Evolutionary conservation across 1,139 yeast genomes (phyloP), one percentile per base, ranked within the genome.

Genomic region (Kurtzmaniella quercitrusa): DNA sequence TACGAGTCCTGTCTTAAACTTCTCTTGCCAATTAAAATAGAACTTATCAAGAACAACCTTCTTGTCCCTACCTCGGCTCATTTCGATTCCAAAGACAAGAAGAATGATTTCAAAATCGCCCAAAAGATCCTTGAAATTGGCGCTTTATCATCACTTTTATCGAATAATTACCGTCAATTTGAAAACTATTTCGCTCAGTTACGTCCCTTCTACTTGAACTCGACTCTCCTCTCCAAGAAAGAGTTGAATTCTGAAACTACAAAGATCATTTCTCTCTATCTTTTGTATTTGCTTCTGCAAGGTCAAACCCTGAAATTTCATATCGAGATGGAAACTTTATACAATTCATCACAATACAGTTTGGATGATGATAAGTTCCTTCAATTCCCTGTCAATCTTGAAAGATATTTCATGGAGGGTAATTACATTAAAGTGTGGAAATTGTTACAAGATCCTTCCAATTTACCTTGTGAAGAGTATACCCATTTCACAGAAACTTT

Each of bases 401-500:
- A 93, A 63, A 85, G 89, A 54, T 88, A 95, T 82, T 78, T 93
- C 53, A 90, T 93, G 87, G 98, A 93, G 63, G 98, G 98, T 39
- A 86, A 93, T 51, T 93, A 91, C 64, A 94, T 89, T 62, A 88
- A 88, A 66, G 93, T 93, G 44, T 87, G 95, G 87, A 84, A 82
- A 54, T 77, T 88, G 44, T 78, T 84, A 68, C 71, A 78, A 57
- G 75, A 76, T 43, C 81, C 81, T 15, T 63, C 73, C 15, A 58
- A 59, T 47, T 63, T 72, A 51, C 82, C 83, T 25, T 76, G 82
- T 53, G 68, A 73, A 42, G 89, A 84, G 58, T 82, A 74, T 57
- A 66, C 65, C 45, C 75, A 81, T 42, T 84, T 84, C 60, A 77
- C 78, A 44, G 77, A 71, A 41, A 80, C 87, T 25, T 75, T 90